Conservation (phyloP, 345 rosid species). For the Litchi chinensis region DNA sequence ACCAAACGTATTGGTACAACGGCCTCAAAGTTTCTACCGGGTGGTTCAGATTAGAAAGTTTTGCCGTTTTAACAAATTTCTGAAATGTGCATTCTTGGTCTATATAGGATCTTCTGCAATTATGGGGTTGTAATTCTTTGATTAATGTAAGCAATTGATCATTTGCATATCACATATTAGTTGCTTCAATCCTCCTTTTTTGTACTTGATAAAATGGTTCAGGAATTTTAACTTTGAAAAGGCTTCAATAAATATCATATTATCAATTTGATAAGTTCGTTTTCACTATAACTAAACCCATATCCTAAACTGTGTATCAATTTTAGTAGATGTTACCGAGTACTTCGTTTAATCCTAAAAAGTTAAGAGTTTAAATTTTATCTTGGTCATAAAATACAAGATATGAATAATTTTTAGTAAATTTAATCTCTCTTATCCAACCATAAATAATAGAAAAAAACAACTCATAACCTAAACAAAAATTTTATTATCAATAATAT, state of each 20-base stretch:
- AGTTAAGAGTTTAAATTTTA: no score
- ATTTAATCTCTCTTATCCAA: no score
- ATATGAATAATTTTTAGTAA: no score
- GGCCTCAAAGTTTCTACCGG: constrained; percentile 71
- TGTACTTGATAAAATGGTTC: background rate
- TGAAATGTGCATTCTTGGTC: constrained; percentile 9
- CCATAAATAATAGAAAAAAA: no score
- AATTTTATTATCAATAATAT: no score
- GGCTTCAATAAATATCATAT: background rate
- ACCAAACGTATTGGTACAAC: constrained; percentile 61
- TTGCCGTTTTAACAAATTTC: background rate
- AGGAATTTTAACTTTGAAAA: background rate
- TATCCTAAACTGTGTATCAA: no score
- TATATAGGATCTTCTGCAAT: background rate
- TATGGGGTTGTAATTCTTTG: constrained; percentile 16
- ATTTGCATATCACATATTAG: background rate
- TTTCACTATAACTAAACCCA: no score
- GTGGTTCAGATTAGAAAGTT: constrained; percentile 49
- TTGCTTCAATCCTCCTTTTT: background rate
- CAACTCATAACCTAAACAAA: no score
- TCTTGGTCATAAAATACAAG: no score
- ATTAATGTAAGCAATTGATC: constrained; percentile 1
- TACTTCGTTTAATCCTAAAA: no score
- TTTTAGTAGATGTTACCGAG: no score
- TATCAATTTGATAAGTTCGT: no score